phyloP scores from a whole-genome alignment of 176 grass and related monocot species.

The barley (Hordeum vulgare) region MorexV3_pseudomolecules_assembly NC_058518.1:394621737-394622236 shows the following conservation, averaged over 20 bases:
- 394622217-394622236: background rate
- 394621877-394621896: too few relatives aligned
- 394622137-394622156: background rate
- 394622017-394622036: background rate
- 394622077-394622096: background rate
- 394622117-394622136: background rate
- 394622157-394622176: background rate
- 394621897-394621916: too few relatives aligned
- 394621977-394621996: constrained; percentile 8
- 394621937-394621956: too few relatives aligned
- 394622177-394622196: background rate
- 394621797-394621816: too few relatives aligned
- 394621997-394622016: background rate
- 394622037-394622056: background rate
- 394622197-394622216: background rate
- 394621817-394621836: too few relatives aligned
- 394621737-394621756: too few relatives aligned
- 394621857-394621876: too few relatives aligned
- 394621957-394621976: too few relatives aligned
- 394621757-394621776: too few relatives aligned
- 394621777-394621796: too few relatives aligned
- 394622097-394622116: background rate
- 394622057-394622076: background rate
- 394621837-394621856: too few relatives aligned
- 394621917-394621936: too few relatives aligned